A percentile compares a stretch with the other conserved stretches of the same genome.
These are phyloP conservation scores for Mortierella alpina DNA, from an alignment of 192 early-diverging fungal genomes.

Conservation along the genomic window DNA sequence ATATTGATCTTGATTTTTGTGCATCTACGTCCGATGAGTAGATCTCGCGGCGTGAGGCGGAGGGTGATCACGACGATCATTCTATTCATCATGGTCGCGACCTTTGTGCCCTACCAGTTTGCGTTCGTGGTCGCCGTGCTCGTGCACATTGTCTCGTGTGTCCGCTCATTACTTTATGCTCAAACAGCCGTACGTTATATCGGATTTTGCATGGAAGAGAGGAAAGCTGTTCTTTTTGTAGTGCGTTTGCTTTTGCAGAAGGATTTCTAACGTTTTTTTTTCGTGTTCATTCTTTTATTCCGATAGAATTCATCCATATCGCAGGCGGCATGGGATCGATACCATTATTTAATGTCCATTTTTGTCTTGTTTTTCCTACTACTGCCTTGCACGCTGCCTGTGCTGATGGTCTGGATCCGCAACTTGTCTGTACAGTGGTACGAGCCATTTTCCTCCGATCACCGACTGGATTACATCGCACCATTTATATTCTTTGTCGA, in stretches of 20 bases:
- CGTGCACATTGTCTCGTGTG: conserved; percentile 70
- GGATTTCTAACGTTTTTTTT: not conserved
- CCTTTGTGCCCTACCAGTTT: conserved; percentile 87
- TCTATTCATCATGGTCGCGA: conserved; percentile 75
- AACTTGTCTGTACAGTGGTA: conserved; percentile 86
- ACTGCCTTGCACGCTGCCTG: conserved; percentile 79
- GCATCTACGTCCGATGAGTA: not conserved
- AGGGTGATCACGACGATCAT: conserved; percentile 62
- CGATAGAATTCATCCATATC: conserved; percentile 7
- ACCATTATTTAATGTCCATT: conserved; percentile 75
- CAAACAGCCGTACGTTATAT: conserved; percentile 38
- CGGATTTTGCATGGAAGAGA: not conserved
- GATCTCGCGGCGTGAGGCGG: conserved; percentile 54
- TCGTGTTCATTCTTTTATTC: not conserved
- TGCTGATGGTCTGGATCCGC: conserved; percentile 83
- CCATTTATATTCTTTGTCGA: conserved; percentile 71
- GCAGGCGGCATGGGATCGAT: conserved; percentile 59
- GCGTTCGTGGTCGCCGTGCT: conserved; percentile 81
- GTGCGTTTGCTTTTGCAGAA: not conserved
- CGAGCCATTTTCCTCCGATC: conserved; percentile 82
- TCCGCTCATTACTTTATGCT: conserved; percentile 60
- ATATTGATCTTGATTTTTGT: conserved; percentile 2
- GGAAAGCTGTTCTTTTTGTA: no score
- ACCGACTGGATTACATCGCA: conserved; percentile 68
- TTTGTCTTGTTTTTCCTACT: conserved; percentile 77